phyloP scores from a whole-genome alignment of 176 grass and related monocot species.

The Avena atlantica region DNA sequence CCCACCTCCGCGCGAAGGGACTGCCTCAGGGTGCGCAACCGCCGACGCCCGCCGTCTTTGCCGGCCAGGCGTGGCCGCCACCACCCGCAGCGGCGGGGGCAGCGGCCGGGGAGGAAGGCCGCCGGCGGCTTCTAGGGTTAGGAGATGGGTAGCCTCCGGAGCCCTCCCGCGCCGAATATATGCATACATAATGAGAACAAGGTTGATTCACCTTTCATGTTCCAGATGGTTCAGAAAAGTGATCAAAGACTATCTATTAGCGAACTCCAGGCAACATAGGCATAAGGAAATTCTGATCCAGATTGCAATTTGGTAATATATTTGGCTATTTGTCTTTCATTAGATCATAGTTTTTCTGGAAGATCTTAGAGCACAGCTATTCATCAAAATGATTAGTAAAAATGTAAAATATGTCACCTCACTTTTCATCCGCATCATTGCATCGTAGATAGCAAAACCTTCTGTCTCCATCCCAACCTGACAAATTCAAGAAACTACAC shows the following conservation, averaged over 20 bases:
- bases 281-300: not conserved
- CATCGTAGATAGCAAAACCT: conserved; percentile 97
- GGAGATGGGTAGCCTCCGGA: too few relatives aligned
- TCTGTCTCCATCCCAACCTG: conserved; percentile 94
- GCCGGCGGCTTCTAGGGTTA: too few relatives aligned
- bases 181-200: conserved; percentile 22
- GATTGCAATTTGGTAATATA: not conserved
- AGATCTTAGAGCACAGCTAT: not conserved
- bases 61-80: too few relatives aligned
- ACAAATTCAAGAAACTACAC: conserved; percentile 31
- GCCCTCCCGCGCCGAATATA: not conserved
- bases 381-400: not conserved
- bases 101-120: too few relatives aligned
- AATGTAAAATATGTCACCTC: conserved; percentile 59
- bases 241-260: not conserved
- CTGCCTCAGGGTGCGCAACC: too few relatives aligned
- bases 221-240: conserved; percentile 2
- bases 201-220: conserved; percentile 3
- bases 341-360: conserved; percentile 7
- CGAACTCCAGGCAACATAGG: conserved; percentile 2
- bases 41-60: too few relatives aligned
- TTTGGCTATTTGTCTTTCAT: conserved; percentile 10
- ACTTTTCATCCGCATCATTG: conserved; percentile 89
- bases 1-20: too few relatives aligned
- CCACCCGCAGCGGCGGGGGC: too few relatives aligned